Conservation (phyloP, 768 basidiomycete species). For the Suillus lakei region DNA sequence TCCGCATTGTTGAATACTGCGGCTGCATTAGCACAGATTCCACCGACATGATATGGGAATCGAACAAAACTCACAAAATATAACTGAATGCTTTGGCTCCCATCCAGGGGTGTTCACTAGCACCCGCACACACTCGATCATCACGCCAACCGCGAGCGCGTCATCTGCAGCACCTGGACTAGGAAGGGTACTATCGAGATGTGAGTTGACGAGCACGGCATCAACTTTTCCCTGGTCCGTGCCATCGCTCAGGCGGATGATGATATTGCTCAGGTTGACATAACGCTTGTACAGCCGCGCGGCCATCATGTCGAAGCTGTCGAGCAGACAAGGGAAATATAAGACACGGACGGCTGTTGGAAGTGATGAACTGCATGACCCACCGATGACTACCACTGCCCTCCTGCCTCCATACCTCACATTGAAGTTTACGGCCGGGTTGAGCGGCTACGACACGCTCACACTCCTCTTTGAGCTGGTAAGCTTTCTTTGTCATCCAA, state of each 20-base stretch:
- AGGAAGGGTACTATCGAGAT: conserved; percentile 89
- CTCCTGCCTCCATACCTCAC: conserved; percentile 90
- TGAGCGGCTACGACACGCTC: conserved; percentile 51
- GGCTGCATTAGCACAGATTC: not conserved
- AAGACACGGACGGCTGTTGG: conserved; percentile 2
- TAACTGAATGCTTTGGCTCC: conserved; percentile 75
- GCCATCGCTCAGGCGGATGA: conserved; percentile 84
- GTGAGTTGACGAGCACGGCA: conserved; percentile 86
- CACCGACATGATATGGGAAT: not conserved
- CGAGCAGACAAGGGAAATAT: not conserved
- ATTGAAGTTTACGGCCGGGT: conserved; percentile 66
- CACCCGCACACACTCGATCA: conserved; percentile 89
- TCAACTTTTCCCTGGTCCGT: conserved; percentile 75
- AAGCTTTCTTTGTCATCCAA: conserved; percentile 77
- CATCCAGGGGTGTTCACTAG: conserved; percentile 65
- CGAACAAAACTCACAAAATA: conserved; percentile 69
- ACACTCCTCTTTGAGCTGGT: conserved; percentile 65
- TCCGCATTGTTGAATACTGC: conserved; percentile 95
- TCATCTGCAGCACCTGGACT: conserved; percentile 92
- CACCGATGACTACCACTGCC: conserved; percentile 90
- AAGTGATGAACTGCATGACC: conserved; percentile 28
- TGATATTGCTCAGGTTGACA: conserved; percentile 84
- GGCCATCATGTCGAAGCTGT: conserved; percentile 91
- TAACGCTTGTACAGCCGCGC: conserved; percentile 86
- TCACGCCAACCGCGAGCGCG: conserved; percentile 84